phyloP scores from a whole-genome alignment of 177 flowering plant species.

The Vitis hybrid region DNA sequence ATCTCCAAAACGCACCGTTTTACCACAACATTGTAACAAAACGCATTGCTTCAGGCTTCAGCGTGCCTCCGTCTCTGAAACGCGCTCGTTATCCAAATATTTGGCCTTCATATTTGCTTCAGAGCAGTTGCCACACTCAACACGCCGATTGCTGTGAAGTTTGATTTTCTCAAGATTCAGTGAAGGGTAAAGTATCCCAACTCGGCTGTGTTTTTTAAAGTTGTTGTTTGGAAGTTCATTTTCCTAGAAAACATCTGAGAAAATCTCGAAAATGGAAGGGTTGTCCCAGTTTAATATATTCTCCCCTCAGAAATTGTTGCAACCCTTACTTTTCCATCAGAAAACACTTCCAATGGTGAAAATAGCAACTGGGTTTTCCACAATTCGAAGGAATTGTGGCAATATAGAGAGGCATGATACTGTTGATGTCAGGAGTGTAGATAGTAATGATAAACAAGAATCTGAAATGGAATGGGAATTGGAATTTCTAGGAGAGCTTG shows the following conservation, averaged over 20 bases:
- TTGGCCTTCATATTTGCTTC: too few species aligned
- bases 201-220: too few species aligned
- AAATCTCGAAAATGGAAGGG: conserved; percentile 26
- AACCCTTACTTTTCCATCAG: conserved; percentile 19
- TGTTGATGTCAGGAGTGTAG: not conserved
- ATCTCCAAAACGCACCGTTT: too few species aligned
- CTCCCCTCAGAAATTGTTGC: conserved; percentile 23
- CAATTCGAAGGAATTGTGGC: conserved; percentile 11
- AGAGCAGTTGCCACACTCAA: too few species aligned
- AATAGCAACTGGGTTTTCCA: conserved; percentile 23
- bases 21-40: too few species aligned
- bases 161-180: too few species aligned
- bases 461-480: conserved; percentile 57
- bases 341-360: conserved; percentile 17
- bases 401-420: conserved; percentile 7
- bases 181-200: too few species aligned
- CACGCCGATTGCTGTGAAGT: too few species aligned
- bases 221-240: too few species aligned
- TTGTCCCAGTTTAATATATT: conserved; percentile 20
- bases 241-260: not conserved
- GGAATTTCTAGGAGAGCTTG: conserved; percentile 68
- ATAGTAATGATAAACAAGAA: conserved; percentile 10
- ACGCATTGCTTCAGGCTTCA: too few species aligned
- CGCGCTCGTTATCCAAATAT: too few species aligned
- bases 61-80: too few species aligned